Evolutionary conservation across 805 yeast genomes (phyloP).

Genomic region (Metschnikowia henanensis): DNA sequence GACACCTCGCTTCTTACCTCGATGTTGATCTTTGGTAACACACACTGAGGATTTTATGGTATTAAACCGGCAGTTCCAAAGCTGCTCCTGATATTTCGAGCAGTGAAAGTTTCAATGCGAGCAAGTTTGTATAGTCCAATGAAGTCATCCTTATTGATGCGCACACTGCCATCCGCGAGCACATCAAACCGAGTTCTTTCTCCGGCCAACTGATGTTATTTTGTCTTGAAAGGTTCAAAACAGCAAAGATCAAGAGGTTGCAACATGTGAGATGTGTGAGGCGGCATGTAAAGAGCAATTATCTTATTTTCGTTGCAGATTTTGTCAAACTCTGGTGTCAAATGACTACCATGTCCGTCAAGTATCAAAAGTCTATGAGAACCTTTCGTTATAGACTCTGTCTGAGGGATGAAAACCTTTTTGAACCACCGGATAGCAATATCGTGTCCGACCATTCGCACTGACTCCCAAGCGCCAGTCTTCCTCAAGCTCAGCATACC

Average conservation of each 20-base stretch:
- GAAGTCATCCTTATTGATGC: background rate
- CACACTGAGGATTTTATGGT: background rate
- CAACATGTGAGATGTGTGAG: background rate
- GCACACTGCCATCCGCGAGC: background rate
- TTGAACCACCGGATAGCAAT: background rate
- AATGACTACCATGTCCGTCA: slow-evolving; percentile 1
- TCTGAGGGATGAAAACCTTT: background rate
- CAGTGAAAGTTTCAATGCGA: background rate
- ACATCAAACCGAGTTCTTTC: background rate
- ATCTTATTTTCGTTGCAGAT: background rate
- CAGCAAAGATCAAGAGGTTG: slow-evolving; percentile 1
- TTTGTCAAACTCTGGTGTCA: background rate
- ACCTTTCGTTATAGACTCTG: background rate
- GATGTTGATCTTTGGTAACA: background rate
- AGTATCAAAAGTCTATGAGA: background rate
- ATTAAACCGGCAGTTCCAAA: background rate
- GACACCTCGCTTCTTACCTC: background rate
- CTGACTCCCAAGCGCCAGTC: background rate
- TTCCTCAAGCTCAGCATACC: background rate
- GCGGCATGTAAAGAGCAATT: background rate
- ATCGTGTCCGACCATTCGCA: slow-evolving; percentile 1
- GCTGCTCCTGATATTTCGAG: background rate
- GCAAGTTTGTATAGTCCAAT: background rate
- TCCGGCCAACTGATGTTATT: background rate
- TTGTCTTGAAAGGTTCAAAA: background rate